Evolutionary conservation across 768 basidiomycete genomes (phyloP).

Genomic region (Hypholoma sublateritium): DNA sequence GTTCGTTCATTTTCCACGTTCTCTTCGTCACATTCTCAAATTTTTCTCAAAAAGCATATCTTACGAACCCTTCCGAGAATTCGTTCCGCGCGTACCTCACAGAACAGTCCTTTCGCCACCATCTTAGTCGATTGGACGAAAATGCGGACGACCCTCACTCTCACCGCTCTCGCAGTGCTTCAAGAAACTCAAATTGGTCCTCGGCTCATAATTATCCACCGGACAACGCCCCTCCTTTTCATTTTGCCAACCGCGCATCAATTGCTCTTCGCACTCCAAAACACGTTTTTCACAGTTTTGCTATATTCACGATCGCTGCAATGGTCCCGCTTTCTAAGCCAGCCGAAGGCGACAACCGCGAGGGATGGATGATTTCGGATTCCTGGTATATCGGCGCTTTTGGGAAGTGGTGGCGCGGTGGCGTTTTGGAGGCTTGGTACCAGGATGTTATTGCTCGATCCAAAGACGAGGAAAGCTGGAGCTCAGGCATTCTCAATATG

Average conservation of each 20-base stretch:
- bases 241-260: slow-evolving; percentile 91
- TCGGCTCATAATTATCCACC: slow-evolving; percentile 26
- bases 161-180: slow-evolving; percentile 24
- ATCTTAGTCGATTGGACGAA: slow-evolving; percentile 84
- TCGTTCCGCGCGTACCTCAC: slow-evolving; percentile 95
- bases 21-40: slow-evolving; percentile 5
- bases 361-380: slow-evolving; percentile 61
- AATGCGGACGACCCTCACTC: slow-evolving; percentile 51
- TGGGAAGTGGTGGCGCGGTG: slow-evolving; percentile 89
- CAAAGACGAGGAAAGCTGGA: slow-evolving; percentile 73
- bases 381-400: slow-evolving; percentile 91
- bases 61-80: slow-evolving; percentile 92
- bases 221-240: slow-evolving; percentile 54
- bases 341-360: slow-evolving; percentile 36
- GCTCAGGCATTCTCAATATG: slow-evolving; percentile 74
- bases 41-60: slow-evolving; percentile 63
- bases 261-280: slow-evolving; percentile 91
- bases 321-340: slow-evolving; percentile 58
- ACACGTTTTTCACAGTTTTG: slow-evolving; percentile 83
- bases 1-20: slow-evolving; percentile 41
- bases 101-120: slow-evolving; percentile 95
- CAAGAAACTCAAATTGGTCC: slow-evolving; percentile 27
- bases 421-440: slow-evolving; percentile 80
- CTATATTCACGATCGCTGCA: slow-evolving; percentile 83
- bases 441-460: slow-evolving; percentile 62